A percentile compares a stretch with the other conserved stretches of the same genome.
phyloP scores from a whole-genome alignment of 768 basidiomycete genomes.

The Tulasnella sp. region DNA sequence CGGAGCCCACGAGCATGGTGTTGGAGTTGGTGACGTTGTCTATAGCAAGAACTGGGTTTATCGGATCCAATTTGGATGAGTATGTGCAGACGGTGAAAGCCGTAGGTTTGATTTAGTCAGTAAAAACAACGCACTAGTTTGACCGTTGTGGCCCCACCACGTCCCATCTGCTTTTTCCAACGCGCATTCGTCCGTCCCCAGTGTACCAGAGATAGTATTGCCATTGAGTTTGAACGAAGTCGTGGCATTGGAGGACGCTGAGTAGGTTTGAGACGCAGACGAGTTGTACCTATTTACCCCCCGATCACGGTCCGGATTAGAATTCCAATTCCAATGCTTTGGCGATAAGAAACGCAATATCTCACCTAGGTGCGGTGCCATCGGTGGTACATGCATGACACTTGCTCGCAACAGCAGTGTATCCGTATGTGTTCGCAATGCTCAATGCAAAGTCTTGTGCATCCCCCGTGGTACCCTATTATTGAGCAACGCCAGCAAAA shows the following conservation, averaged over 20 bases:
- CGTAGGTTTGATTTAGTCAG: not conserved
- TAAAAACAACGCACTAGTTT: not conserved
- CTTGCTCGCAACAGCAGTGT: not conserved
- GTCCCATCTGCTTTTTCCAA: not conserved
- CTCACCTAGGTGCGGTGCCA: not conserved
- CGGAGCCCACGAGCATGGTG: not conserved
- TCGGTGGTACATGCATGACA: not conserved
- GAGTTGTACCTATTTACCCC: not conserved
- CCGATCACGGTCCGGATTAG: no score
- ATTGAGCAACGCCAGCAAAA: no score
- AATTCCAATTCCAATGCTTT: not conserved
- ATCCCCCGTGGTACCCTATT: slow-evolving; percentile 4
- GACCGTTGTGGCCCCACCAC: slow-evolving; percentile 2
- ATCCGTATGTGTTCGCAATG: slow-evolving; percentile 1
- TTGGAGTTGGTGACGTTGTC: not conserved
- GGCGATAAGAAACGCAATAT: not conserved
- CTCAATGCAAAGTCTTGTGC: not conserved
- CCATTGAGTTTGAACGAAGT: not conserved
- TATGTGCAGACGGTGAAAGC: not conserved
- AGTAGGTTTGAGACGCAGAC: not conserved
- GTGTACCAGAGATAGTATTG: not conserved
- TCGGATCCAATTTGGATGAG: not conserved
- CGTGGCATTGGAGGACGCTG: not conserved
- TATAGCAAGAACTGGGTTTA: not conserved
- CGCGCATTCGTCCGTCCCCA: not conserved